Conservation (phyloP, 306 rosid species). For the Castanea sativa region DNA sequence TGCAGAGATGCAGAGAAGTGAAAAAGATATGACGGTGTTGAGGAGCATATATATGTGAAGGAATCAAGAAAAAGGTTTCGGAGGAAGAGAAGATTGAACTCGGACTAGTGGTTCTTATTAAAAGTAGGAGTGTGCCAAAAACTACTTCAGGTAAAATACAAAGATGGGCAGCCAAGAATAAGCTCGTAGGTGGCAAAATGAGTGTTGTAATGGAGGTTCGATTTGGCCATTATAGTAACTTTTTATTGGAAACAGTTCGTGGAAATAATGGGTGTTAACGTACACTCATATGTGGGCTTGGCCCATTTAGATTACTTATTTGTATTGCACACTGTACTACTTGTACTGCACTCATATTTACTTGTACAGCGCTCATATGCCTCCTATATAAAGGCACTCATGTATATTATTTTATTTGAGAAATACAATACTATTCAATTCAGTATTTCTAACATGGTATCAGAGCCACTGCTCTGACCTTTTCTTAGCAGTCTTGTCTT, state of each 20-base stretch:
- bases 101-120: constrained; percentile 63
- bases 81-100: constrained; percentile 48
- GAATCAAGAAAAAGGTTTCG: constrained; percentile 34
- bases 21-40: constrained; percentile 22
- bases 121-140: constrained; percentile 57
- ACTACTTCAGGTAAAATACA: constrained; percentile 78
- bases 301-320: too few relatives aligned
- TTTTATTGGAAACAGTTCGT: neutral
- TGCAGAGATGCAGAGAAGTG: constrained; percentile 52
- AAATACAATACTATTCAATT: too few relatives aligned
- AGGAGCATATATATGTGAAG: constrained; percentile 37
- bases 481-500: too few relatives aligned
- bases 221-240: constrained; percentile 24
- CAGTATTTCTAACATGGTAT: too few relatives aligned
- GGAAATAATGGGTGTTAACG: neutral
- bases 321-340: too few relatives aligned
- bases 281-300: too few relatives aligned
- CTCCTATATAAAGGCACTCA: too few relatives aligned
- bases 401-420: too few relatives aligned
- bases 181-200: constrained; percentile 49
- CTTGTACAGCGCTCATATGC: too few relatives aligned
- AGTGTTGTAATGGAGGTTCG: constrained; percentile 45
- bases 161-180: constrained; percentile 58
- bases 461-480: too few relatives aligned
- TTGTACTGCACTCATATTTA: too few relatives aligned